phyloP scores from a whole-genome alignment of 108 stramenopile genomes.

The Nitzschia palea region DNA sequence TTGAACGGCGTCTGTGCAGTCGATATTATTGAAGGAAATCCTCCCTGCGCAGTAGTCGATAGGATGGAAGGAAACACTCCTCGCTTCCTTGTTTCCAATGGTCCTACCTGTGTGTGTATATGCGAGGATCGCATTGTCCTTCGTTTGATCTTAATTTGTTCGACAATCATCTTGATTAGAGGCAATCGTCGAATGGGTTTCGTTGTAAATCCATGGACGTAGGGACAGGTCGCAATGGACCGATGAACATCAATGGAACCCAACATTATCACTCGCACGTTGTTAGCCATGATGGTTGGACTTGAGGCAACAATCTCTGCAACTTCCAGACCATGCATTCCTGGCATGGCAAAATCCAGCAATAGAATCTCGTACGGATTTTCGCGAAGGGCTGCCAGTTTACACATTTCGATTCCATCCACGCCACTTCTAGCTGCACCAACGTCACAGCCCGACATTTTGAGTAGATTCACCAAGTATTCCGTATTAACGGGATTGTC shows the following conservation, averaged over 20 bases:
- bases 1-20: too few relatives aligned
- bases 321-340: conserved; percentile 61
- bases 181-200: conserved; percentile 13
- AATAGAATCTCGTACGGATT: conserved; percentile 40
- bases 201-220: conserved; percentile 15
- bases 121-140: too few relatives aligned
- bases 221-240: conserved; percentile 5
- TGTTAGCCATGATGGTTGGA: neutral
- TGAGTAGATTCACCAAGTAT: conserved; percentile 26
- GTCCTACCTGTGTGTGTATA: too few relatives aligned
- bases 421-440: conserved; percentile 23
- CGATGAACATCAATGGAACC: conserved; percentile 19
- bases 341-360: conserved; percentile 72
- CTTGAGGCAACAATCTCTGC: conserved; percentile 17
- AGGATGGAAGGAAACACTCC: neutral
- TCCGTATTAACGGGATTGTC: conserved; percentile 55
- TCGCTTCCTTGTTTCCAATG: neutral
- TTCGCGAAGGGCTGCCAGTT: conserved; percentile 7
- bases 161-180: conserved; percentile 18
- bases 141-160: conserved; percentile 12
- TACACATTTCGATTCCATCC: conserved; percentile 9
- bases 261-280: conserved; percentile 8
- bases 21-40: neutral
- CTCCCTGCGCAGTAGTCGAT: neutral
- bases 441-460: conserved; percentile 27